Percentiles rank a stretch among this genome's conserved stretches.
phyloP scores from a whole-genome alignment of 1,139 yeast genomes.

The Taphrina deformans region DNA sequence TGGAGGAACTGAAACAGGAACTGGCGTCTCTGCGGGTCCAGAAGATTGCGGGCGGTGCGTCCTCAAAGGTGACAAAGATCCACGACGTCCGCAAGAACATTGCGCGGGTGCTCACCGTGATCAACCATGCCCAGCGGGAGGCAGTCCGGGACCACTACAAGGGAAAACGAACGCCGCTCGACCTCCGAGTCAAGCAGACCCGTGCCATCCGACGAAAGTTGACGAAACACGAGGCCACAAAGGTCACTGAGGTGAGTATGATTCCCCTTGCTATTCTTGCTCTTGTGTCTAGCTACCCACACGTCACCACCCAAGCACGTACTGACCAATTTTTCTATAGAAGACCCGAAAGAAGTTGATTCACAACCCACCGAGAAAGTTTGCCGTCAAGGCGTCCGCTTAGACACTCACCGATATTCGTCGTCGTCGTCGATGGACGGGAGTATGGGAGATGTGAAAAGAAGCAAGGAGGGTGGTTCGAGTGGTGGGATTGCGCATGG shows the following conservation, averaged over 20 bases:
- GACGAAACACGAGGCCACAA: constrained; percentile 89
- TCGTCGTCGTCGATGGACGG: too few relatives aligned
- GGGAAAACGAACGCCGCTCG: constrained; percentile 98
- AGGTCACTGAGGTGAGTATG: constrained; percentile 71
- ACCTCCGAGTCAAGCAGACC: constrained; percentile 98
- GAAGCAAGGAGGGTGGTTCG: neutral
- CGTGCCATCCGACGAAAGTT: constrained; percentile 99
- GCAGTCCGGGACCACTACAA: constrained; percentile 89
- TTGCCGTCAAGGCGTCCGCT: constrained; percentile 27
- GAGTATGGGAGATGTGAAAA: neutral
- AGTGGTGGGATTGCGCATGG: neutral
- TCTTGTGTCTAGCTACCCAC: constrained; percentile 17
- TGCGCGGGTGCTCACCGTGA: constrained; percentile 96
- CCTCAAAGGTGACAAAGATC: constrained; percentile 79
- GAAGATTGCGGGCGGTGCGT: constrained; percentile 76
- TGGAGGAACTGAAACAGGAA: constrained; percentile 95
- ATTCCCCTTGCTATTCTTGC: constrained; percentile 14
- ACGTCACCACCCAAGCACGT: neutral
- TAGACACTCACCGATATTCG: too few relatives aligned
- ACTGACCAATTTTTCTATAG: constrained; percentile 41
- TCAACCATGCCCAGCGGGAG: constrained; percentile 95
- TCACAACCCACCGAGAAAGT: constrained; percentile 34
- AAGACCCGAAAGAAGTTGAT: constrained; percentile 59
- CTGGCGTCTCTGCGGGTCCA: constrained; percentile 95
- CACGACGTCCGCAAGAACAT: constrained; percentile 85